Conservation (phyloP, 2,329 filamentous ascomycete genomes). For the Stemphylium lycopersici region DNA sequence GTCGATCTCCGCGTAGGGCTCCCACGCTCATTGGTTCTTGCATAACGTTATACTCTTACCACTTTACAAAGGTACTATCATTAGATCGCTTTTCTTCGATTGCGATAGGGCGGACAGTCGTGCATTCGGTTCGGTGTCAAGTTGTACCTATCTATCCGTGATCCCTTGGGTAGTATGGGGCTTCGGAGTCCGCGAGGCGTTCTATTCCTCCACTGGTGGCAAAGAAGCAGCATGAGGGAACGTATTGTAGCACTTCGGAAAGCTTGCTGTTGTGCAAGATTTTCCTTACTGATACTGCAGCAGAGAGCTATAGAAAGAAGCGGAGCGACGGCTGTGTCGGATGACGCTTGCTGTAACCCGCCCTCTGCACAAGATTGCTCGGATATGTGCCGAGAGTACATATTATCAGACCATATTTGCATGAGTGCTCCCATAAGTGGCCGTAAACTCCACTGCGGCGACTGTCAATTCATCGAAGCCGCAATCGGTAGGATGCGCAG, state of each 20-base stretch:
- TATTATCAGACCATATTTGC: slow-evolving; percentile 14
- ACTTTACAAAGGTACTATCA: slow-evolving; percentile 4
- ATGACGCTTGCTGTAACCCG: neutral
- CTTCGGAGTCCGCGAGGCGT: slow-evolving; percentile 7
- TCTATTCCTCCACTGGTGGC: slow-evolving; percentile 9
- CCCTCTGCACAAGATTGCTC: neutral
- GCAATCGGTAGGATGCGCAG: slow-evolving; percentile 8
- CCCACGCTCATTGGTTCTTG: slow-evolving; percentile 7
- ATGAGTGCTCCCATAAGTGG: slow-evolving; percentile 6
- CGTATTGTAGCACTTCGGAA: neutral
- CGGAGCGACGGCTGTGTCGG: slow-evolving; percentile 2
- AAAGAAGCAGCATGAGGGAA: neutral
- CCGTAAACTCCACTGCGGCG: neutral
- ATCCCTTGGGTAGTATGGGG: neutral
- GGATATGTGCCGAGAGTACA: slow-evolving; percentile 6
- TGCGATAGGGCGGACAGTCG: neutral
- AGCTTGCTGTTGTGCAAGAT: neutral
- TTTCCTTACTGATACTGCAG: neutral
- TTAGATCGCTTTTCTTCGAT: slow-evolving; percentile 4
- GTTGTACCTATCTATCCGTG: neutral
- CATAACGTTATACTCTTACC: slow-evolving; percentile 1
- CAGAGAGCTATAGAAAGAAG: neutral
- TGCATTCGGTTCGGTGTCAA: neutral
- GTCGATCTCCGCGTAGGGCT: slow-evolving; percentile 10
- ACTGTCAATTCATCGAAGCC: slow-evolving; percentile 1